Conservation (phyloP, 179 eudicot genomes). For the Spinacia oleracea region DNA sequence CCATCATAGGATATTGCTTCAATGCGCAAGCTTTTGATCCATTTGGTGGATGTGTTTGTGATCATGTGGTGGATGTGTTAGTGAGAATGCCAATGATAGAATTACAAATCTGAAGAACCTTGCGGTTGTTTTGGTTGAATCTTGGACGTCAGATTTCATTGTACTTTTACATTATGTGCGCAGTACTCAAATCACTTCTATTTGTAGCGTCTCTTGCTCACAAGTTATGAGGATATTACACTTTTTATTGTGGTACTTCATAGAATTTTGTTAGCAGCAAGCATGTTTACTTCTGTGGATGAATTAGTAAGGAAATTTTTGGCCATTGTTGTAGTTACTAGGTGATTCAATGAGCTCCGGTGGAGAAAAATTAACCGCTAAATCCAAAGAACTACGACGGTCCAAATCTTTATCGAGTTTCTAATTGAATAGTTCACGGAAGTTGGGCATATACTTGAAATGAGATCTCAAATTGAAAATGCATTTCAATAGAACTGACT, state of each 20-base stretch:
- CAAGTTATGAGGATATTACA: neutral
- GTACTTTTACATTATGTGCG: neutral
- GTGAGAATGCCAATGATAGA: neutral
- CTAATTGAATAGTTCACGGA: too few species aligned
- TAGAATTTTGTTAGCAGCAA: conserved; percentile 10
- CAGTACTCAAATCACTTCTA: neutral
- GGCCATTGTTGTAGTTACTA: neutral
- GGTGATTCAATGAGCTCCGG: too few species aligned
- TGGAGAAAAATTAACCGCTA: too few species aligned
- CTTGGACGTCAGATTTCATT: neutral
- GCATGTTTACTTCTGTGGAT: neutral
- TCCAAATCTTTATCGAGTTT: too few species aligned
- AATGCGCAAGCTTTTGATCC: too few species aligned
- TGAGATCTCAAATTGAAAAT: too few species aligned
- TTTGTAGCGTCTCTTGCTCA: neutral
- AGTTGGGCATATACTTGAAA: too few species aligned
- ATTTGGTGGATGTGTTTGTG: neutral
- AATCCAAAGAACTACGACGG: too few species aligned
- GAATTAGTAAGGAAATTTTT: too few species aligned
- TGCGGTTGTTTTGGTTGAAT: neutral
- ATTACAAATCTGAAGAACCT: neutral
- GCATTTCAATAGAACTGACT: too few species aligned
- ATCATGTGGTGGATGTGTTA: too few species aligned
- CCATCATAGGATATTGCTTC: conserved; percentile 9
- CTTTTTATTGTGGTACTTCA: neutral